Evolutionary conservation across 1,284 basidiomycete species (phyloP).

Genomic region (Ganoderma leucocontextum): DNA sequence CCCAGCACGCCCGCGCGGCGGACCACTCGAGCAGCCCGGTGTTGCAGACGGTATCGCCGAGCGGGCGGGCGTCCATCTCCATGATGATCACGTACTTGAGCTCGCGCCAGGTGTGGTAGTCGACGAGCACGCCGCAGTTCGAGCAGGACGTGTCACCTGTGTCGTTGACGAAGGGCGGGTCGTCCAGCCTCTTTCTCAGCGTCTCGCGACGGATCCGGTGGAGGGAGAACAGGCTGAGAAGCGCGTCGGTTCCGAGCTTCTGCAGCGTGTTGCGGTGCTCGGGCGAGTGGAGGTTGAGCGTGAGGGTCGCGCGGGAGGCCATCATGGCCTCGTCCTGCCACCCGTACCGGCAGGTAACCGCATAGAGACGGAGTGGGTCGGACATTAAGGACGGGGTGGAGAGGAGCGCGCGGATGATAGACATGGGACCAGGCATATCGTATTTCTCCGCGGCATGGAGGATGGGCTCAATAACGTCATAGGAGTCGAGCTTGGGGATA

Average conservation of each 20-base stretch:
- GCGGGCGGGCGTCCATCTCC: constrained; percentile 65
- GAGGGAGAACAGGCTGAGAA: constrained; percentile 59
- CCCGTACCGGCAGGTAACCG: constrained; percentile 61
- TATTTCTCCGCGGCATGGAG: constrained; percentile 72
- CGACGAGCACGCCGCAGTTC: constrained; percentile 55
- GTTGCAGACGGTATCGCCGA: constrained; percentile 63
- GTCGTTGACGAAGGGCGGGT: constrained; percentile 66
- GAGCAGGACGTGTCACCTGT: constrained; percentile 50
- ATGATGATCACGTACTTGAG: constrained; percentile 61
- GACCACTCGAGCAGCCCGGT: constrained; percentile 60
- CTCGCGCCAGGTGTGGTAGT: constrained; percentile 70
- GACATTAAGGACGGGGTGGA: constrained; percentile 56
- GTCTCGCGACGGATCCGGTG: constrained; percentile 58
- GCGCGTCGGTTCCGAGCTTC: constrained; percentile 57
- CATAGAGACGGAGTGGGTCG: constrained; percentile 64
- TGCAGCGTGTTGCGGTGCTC: constrained; percentile 53
- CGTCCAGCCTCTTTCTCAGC: constrained; percentile 56
- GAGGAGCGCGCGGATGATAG: constrained; percentile 61
- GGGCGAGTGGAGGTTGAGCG: constrained; percentile 56
- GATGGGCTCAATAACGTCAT: constrained; percentile 61
- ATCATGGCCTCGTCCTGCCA: constrained; percentile 62
- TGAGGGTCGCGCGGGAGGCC: constrained; percentile 52
- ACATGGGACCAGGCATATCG: constrained; percentile 69
- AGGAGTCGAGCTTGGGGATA: constrained; percentile 56
- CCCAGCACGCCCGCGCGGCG: constrained; percentile 66